Evolutionary conservation across 2,329 filamentous ascomycete genomes (phyloP).

Genomic region (Tolypocladium pustulatum): DNA sequence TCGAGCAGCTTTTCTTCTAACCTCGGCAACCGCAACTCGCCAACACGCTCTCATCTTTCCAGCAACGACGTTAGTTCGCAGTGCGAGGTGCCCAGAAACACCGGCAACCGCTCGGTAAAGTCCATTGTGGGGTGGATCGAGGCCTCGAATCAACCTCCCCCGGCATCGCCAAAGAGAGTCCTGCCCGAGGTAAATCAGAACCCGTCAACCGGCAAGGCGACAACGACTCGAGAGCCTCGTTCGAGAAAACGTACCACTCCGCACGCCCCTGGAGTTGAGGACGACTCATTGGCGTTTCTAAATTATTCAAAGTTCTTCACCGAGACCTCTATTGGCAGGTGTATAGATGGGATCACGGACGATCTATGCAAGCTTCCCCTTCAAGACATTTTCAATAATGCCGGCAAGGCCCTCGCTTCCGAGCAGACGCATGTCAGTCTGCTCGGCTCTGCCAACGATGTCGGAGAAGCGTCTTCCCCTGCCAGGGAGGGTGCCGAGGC

Average conservation of each 20-base stretch:
- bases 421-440: background rate
- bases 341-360: constrained; percentile 12
- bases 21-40: constrained; percentile 10
- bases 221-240: background rate
- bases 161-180: background rate
- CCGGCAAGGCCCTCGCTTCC: background rate
- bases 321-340: constrained; percentile 17
- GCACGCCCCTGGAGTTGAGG: constrained; percentile 11
- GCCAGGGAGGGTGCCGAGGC: background rate
- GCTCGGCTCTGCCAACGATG: background rate
- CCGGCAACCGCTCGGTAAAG: constrained; percentile 14
- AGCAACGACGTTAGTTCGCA: no score
- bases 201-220: background rate
- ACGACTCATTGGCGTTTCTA: constrained; percentile 20
- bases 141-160: constrained; percentile 6
- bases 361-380: constrained; percentile 1
- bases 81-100: background rate
- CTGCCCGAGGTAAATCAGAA: background rate
- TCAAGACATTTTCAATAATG: background rate
- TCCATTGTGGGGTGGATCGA: constrained; percentile 22
- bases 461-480: background rate
- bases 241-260: background rate
- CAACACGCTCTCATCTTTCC: background rate
- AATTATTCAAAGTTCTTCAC: constrained; percentile 21
- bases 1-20: constrained; percentile 19